Evolutionary conservation across 805 yeast species (phyloP).

Genomic region (Lipomyces sp.): DNA sequence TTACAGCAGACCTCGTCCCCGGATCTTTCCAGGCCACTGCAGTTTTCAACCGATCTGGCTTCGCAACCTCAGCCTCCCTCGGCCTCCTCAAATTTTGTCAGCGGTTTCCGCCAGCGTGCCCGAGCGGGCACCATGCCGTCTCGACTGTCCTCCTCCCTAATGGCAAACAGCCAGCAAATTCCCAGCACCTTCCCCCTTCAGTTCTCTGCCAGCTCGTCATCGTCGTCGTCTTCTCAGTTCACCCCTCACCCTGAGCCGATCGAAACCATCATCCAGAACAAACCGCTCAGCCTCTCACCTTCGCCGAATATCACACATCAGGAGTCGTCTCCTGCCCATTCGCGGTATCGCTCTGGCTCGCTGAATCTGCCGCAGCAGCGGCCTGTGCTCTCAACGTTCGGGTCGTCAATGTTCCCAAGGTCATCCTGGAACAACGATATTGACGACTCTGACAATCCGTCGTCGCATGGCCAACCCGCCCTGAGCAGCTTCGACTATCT

Average conservation of each 20-base stretch:
- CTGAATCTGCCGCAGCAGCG: constrained; percentile 20
- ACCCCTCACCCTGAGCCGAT: not conserved
- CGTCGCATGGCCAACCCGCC: constrained; percentile 18
- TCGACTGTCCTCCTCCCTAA: constrained; percentile 40
- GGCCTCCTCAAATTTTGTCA: constrained; percentile 10
- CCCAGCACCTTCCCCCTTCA: not conserved
- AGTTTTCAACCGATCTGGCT: not conserved
- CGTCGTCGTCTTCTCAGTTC: constrained; percentile 3
- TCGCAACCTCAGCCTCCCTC: constrained; percentile 6
- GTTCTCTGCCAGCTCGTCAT: not conserved
- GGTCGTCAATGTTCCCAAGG: constrained; percentile 13
- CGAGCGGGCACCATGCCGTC: constrained; percentile 82
- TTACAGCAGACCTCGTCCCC: not conserved
- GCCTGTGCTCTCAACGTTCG: constrained; percentile 6
- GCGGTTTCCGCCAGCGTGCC: constrained; percentile 50
- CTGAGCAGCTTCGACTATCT: constrained; percentile 29
- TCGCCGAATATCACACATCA: not conserved
- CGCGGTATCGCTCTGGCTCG: constrained; percentile 28
- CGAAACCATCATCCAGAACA: no score
- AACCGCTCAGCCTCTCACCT: not conserved
- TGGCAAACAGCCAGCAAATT: constrained; percentile 6
- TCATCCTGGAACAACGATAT: constrained; percentile 1
- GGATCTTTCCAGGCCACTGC: not conserved
- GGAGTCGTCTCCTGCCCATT: not conserved
- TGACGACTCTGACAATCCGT: not conserved